Conservation (phyloP, 106 monocot species). For the Dioscorea zingiberensis region DNA sequence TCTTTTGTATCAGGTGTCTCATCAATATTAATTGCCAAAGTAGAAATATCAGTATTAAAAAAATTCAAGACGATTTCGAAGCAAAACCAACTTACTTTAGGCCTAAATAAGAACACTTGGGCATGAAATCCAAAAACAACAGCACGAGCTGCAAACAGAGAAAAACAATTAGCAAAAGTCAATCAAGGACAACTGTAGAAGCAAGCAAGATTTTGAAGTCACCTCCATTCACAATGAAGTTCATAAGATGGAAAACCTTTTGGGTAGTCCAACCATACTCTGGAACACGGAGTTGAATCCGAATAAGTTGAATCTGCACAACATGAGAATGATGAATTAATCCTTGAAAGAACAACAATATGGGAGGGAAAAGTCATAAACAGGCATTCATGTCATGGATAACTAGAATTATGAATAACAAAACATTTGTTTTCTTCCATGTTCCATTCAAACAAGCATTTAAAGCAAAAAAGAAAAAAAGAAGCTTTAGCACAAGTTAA, state of each 20-base stretch:
- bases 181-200: neutral
- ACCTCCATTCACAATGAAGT: constrained; percentile 95
- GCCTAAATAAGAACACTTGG: constrained; percentile 65
- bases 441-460: neutral
- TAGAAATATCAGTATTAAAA: no score
- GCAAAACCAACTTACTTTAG: constrained; percentile 54
- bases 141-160: constrained; percentile 63
- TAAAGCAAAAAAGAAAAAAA: neutral
- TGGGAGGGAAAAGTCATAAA: neutral
- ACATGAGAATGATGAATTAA: neutral
- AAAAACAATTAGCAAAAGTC: constrained; percentile 2
- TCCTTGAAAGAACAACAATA: neutral
- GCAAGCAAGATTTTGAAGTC: constrained; percentile 1
- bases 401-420: neutral
- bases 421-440: no score
- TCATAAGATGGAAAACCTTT: constrained; percentile 94
- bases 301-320: constrained; percentile 64
- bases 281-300: constrained; percentile 79
- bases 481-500: no score
- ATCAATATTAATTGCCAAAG: no score
- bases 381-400: neutral
- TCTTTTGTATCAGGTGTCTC: no score
- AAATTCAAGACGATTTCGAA: no score
- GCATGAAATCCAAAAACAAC: constrained; percentile 78
- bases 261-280: constrained; percentile 96